These are phyloP conservation scores for Scalesia atractyloides DNA, from an alignment of 129 eudicot genomes.

Conservation along the genomic window DNA sequence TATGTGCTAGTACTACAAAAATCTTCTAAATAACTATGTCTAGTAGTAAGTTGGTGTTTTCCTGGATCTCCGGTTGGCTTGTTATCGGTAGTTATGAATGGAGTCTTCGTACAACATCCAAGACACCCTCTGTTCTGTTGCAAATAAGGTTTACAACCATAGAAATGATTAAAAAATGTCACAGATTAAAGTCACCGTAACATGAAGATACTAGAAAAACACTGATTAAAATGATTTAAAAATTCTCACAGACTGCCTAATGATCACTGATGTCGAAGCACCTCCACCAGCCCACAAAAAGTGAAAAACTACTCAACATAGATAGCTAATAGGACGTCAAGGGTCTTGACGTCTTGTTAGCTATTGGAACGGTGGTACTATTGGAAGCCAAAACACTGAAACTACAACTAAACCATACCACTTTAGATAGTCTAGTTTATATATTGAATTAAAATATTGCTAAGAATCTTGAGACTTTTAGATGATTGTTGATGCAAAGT, in stretches of 20 bases:
- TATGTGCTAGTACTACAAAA: constrained; percentile 76
- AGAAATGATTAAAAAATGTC: constrained; percentile 30
- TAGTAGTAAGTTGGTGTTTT: constrained; percentile 36
- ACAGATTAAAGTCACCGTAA: background rate
- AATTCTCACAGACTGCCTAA: too few species aligned
- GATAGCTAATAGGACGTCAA: constrained; percentile 5
- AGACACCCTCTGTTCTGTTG: constrained; percentile 98
- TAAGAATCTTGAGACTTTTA: background rate
- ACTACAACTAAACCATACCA: background rate
- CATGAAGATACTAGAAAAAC: background rate
- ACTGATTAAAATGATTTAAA: background rate
- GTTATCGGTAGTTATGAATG: constrained; percentile 54
- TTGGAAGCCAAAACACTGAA: background rate
- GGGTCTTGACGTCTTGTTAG: too few species aligned
- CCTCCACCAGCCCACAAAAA: background rate
- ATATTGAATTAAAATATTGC: background rate
- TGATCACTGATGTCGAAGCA: background rate
- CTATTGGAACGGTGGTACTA: background rate
- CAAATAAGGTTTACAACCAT: constrained; percentile 75
- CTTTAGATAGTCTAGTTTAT: background rate
- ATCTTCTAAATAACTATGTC: constrained; percentile 57
- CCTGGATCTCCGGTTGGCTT: constrained; percentile 52
- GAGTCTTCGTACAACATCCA: constrained; percentile 83
- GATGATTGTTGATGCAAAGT: background rate
- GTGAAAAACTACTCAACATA: background rate